Evolutionary conservation across 2,329 filamentous ascomycete genomes (phyloP).

Genomic region (Sporothrix protearum): DNA sequence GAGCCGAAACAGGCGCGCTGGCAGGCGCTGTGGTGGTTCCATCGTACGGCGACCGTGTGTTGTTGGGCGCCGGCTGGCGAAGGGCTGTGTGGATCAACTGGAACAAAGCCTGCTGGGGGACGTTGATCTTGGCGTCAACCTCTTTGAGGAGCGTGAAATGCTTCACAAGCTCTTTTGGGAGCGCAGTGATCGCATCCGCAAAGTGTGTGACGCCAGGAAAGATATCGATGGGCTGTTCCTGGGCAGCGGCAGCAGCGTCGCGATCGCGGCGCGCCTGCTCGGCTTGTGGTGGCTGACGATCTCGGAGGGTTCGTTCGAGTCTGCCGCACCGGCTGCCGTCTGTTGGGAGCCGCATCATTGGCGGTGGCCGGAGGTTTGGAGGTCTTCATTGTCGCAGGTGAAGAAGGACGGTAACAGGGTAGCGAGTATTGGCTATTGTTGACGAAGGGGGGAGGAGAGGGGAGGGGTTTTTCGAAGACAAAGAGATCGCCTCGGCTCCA

Average conservation of each 20-base stretch:
- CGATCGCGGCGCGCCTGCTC: constrained; percentile 33
- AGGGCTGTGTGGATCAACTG: constrained; percentile 66
- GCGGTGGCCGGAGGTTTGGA: constrained; percentile 46
- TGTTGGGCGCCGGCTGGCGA: constrained; percentile 47
- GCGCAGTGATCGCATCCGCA: constrained; percentile 83
- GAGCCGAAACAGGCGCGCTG: constrained; percentile 42
- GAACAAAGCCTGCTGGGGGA: constrained; percentile 77
- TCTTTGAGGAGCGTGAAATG: constrained; percentile 96
- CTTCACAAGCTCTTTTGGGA: constrained; percentile 90
- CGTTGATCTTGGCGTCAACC: constrained; percentile 94
- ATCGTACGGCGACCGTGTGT: constrained; percentile 43
- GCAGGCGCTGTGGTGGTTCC: constrained; percentile 35
- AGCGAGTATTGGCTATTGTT: neutral
- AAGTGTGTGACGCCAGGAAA: constrained; percentile 70
- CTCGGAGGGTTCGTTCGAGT: constrained; percentile 56
- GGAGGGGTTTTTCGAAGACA: neutral
- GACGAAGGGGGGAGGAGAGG: neutral
- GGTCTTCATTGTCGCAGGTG: constrained; percentile 50
- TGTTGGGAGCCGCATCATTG: constrained; percentile 44
- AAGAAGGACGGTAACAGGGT: neutral
- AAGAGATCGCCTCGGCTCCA: neutral
- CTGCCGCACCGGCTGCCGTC: constrained; percentile 31
- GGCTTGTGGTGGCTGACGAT: constrained; percentile 45
- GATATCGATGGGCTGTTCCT: constrained; percentile 62
- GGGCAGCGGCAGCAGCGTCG: constrained; percentile 45